phyloP scores from a whole-genome alignment of 2,329 filamentous ascomycete species.

The Monosporascus sp. region DNA sequence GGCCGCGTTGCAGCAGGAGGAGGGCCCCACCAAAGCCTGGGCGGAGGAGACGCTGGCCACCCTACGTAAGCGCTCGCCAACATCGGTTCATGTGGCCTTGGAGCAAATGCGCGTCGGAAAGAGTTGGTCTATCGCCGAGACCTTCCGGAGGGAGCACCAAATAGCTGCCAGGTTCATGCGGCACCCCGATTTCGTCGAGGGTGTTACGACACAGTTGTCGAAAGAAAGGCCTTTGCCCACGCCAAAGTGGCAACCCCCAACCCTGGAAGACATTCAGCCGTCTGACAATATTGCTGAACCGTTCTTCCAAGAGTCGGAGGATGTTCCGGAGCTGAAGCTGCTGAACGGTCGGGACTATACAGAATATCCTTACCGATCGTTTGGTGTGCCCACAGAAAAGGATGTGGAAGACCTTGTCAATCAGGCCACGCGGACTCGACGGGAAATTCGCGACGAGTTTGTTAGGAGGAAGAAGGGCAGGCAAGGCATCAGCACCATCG shows the following conservation, averaged over 20 bases:
- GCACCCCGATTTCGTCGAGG: conserved; percentile 85
- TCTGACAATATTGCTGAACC: conserved; percentile 50
- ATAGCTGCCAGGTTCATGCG: conserved; percentile 87
- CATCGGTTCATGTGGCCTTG: conserved; percentile 76
- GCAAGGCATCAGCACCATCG: conserved; percentile 64
- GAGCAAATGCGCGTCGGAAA: conserved; percentile 73
- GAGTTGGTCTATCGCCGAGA: conserved; percentile 74
- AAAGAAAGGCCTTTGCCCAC: conserved; percentile 45
- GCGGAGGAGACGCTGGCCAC: conserved; percentile 71
- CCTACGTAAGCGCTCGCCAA: conserved; percentile 75
- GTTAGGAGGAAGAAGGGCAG: conserved; percentile 54
- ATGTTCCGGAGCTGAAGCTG: conserved; percentile 48
- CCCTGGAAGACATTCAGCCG: conserved; percentile 59
- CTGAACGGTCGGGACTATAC: conserved; percentile 58
- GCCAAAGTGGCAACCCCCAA: conserved; percentile 72
- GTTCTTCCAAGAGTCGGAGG: conserved; percentile 60
- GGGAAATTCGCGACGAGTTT: conserved; percentile 60
- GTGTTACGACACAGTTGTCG: conserved; percentile 74
- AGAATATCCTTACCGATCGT: conserved; percentile 65
- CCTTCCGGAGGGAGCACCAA: conserved; percentile 80
- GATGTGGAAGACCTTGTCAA: conserved; percentile 46
- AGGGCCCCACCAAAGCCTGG: conserved; percentile 61
- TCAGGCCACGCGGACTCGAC: conserved; percentile 33
- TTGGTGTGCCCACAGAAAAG: conserved; percentile 69
- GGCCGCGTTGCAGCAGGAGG: conserved; percentile 53